phyloP scores from a whole-genome alignment of 2,329 filamentous ascomycete species.

The Phyllosticta ampelicida region DNA sequence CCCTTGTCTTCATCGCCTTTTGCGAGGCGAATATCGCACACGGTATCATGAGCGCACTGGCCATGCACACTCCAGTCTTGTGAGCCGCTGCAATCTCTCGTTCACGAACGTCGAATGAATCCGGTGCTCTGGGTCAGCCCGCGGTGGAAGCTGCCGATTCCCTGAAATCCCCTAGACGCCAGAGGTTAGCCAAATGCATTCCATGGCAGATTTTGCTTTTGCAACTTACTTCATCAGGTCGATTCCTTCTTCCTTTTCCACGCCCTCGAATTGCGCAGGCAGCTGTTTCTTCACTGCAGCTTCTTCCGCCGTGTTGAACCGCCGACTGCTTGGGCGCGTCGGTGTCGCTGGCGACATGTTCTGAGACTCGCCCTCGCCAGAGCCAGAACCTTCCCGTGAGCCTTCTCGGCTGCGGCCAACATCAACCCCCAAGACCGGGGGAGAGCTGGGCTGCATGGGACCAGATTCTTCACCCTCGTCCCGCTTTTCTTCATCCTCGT shows the following conservation, averaged over 20 bases:
- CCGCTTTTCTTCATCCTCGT: conserved; percentile 16
- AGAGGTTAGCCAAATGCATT: conserved; percentile 12
- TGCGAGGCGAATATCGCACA: neutral
- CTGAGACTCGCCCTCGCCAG: conserved; percentile 8
- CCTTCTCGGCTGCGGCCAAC: conserved; percentile 13
- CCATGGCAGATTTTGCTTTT: neutral
- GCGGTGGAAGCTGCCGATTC: conserved; percentile 36
- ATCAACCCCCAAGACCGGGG: conserved; percentile 26
- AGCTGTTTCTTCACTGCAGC: conserved; percentile 9
- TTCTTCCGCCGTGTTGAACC: conserved; percentile 9
- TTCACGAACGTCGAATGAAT: conserved; percentile 9
- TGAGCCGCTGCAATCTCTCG: neutral
- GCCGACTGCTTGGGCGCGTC: conserved; percentile 9
- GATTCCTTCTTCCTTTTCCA: conserved; percentile 35
- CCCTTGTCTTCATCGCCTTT: neutral
- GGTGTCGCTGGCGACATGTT: conserved; percentile 7
- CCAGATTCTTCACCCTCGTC: conserved; percentile 19
- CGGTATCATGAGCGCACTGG: neutral
- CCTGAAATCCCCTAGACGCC: conserved; percentile 36
- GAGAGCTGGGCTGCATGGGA: conserved; percentile 25
- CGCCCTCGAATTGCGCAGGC: conserved; percentile 18
- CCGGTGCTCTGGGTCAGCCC: conserved; percentile 7
- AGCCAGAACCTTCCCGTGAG: conserved; percentile 4
- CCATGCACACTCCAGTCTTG: neutral
- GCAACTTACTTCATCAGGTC: conserved; percentile 38